phyloP scores from a whole-genome alignment of 805 yeast species.

The Wickerhamomyces xylosicus region DNA sequence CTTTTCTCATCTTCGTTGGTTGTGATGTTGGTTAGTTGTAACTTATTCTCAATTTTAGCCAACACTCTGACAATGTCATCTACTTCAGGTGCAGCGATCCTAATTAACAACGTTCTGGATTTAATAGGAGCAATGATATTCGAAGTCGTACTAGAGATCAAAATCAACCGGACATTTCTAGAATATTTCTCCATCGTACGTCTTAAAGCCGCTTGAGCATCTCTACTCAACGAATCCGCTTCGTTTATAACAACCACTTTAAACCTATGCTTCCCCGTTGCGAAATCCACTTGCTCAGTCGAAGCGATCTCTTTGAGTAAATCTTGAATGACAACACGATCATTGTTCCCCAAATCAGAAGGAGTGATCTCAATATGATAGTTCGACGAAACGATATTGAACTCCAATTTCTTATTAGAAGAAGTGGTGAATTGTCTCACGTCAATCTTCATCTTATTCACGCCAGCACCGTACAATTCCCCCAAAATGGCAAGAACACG shows the following conservation, averaged over 20 bases:
- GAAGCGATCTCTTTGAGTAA: constrained; percentile 89
- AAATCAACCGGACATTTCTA: constrained; percentile 69
- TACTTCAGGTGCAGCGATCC: constrained; percentile 72
- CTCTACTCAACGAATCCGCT: constrained; percentile 82
- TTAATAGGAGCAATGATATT: constrained; percentile 90
- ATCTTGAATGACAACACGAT: constrained; percentile 91
- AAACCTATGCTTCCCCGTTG: constrained; percentile 42
- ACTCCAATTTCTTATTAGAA: constrained; percentile 71
- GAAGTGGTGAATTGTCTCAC: constrained; percentile 73
- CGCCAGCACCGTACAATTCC: constrained; percentile 75
- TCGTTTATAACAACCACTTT: constrained; percentile 83
- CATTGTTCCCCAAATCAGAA: constrained; percentile 92
- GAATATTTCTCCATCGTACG: constrained; percentile 96
- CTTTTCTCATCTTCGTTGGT: constrained; percentile 32
- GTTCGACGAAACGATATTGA: constrained; percentile 87
- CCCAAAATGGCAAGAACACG: constrained; percentile 71
- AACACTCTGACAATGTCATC: constrained; percentile 52
- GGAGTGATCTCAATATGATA: constrained; percentile 94
- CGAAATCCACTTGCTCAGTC: constrained; percentile 87
- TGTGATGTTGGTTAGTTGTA: neutral
- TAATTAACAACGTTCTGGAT: constrained; percentile 81
- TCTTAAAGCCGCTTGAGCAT: constrained; percentile 92
- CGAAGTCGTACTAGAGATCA: constrained; percentile 84
- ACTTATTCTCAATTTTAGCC: constrained; percentile 36
- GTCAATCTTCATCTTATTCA: constrained; percentile 81